A percentile compares a stretch with the other conserved stretches of the same genome.
These are phyloP conservation scores for Senecio squalidus DNA, from an alignment of 140 eudicot species.

Conservation along the genomic window DNA sequence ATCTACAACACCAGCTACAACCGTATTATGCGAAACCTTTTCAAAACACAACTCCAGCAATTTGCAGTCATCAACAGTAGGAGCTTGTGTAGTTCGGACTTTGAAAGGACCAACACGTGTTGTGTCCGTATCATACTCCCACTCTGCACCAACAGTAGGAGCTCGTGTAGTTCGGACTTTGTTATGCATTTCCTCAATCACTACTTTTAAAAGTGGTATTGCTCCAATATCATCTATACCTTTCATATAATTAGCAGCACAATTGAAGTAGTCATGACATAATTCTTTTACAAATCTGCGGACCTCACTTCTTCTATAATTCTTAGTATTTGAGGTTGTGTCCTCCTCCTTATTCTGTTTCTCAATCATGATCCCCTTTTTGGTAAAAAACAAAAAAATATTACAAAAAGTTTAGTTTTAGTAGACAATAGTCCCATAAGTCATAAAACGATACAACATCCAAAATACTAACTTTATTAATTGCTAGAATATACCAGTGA, in stretches of 20 bases:
- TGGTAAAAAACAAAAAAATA: background rate
- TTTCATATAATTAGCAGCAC: background rate
- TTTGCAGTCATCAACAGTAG: background rate
- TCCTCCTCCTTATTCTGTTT: background rate
- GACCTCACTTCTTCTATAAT: background rate
- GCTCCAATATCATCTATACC: background rate
- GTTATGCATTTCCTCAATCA: background rate
- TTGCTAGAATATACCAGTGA: too few relatives aligned
- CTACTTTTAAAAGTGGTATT: background rate
- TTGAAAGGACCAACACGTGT: background rate
- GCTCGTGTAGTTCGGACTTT: background rate
- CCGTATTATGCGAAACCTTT: background rate
- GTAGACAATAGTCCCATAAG: background rate
- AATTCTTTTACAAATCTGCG: background rate
- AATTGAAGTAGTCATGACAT: background rate
- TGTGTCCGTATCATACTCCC: background rate
- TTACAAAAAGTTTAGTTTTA: background rate
- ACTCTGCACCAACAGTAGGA: too few relatives aligned
- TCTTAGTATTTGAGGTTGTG: background rate
- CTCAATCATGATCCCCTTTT: background rate
- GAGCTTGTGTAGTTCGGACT: constrained; percentile 2
- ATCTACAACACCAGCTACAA: background rate
- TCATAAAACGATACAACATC: background rate
- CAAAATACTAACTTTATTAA: background rate
- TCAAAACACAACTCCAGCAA: background rate